These are phyloP conservation scores for Didymella pinodella DNA, from an alignment of 2,329 filamentous ascomycete genomes.

Conservation along the genomic window DNA sequence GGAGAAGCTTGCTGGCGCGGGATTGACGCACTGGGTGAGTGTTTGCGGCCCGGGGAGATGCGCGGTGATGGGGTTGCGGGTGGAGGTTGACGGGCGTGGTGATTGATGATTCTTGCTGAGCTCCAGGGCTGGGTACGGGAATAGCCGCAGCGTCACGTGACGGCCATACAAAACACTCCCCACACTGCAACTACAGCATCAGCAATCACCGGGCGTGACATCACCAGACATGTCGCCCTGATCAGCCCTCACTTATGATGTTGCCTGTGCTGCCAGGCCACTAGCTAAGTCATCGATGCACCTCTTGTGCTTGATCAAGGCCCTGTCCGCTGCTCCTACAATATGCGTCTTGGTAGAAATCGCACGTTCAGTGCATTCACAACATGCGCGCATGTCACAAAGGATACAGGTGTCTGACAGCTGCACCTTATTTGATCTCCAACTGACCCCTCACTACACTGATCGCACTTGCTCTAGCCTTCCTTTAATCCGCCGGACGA, in stretches of 20 bases:
- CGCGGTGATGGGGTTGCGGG: slow-evolving; percentile 45
- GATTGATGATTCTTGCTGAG: slow-evolving; percentile 42
- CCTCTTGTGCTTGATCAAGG: background rate
- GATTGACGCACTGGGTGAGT: slow-evolving; percentile 44
- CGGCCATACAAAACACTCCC: background rate
- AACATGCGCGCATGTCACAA: background rate
- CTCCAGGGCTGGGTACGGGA: slow-evolving; percentile 24
- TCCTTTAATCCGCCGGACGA: slow-evolving; percentile 36
- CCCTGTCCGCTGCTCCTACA: background rate
- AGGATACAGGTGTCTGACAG: background rate
- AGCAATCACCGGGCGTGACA: background rate
- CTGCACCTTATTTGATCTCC: background rate
- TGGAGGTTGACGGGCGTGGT: slow-evolving; percentile 37
- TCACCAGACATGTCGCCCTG: background rate
- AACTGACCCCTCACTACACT: slow-evolving; percentile 13
- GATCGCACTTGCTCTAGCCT: slow-evolving; percentile 21
- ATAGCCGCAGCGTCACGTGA: slow-evolving; percentile 36
- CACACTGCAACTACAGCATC: slow-evolving; percentile 4
- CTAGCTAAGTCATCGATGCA: background rate
- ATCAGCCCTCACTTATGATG: background rate
- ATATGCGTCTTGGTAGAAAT: background rate
- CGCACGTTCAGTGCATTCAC: background rate
- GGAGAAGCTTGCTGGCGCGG: slow-evolving; percentile 21
- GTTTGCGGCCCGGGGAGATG: slow-evolving; percentile 45
- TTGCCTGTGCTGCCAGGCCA: background rate